Base-by-base conservation (phyloP, 441 rosid genomes). In the Euphorbia celastroides region DNA sequence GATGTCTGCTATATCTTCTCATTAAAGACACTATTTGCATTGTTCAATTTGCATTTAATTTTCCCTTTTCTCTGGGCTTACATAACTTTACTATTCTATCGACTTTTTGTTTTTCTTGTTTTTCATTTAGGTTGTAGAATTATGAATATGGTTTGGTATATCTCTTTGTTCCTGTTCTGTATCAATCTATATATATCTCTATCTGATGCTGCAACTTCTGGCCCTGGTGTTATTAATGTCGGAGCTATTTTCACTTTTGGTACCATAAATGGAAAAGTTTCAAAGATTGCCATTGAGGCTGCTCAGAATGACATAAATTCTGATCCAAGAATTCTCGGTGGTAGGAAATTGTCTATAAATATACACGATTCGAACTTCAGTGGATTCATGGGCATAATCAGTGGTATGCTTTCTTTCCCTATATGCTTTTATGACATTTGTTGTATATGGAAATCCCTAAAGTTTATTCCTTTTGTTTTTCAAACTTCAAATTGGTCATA, bases 251-350 rank as follows among this genome's bases (percentile, higher is more conserved):
- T 91, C 79, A 63, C 81, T 14, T 72, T 81, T 30, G 68, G 86
- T 61, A 85, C 97, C 44, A 74, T 84, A 48, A 83, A 88, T 27
- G 99, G 97, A 58, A 84, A 73, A 80, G 96, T 82, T 67, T 96
- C 99, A 60, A 83, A 86, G 82, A 75, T 89, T 77, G 96, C 96
- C 41, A 89, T 94, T 16, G 75, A 83, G 13, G 88, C 86, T 78
- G 99, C 99, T 74, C 83, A 87, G 62, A 88, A 88, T 68, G 96
- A 93, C 78, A 90, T 93, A 31, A 93, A 93, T 62, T 76, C 86
- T 48, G 79, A 84, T 68, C 82, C 84, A 0, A 72, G 79, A 79
- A 74, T 93, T 74, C 90, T 90, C 22, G 72, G 10, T 10, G 90
- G 88, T 60, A 80, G 88, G n/a, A 71, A 76, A 60, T 83, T 93